phyloP scores from a whole-genome alignment of 2,329 filamentous ascomycete genomes.

The Cercospora sp. region DNA sequence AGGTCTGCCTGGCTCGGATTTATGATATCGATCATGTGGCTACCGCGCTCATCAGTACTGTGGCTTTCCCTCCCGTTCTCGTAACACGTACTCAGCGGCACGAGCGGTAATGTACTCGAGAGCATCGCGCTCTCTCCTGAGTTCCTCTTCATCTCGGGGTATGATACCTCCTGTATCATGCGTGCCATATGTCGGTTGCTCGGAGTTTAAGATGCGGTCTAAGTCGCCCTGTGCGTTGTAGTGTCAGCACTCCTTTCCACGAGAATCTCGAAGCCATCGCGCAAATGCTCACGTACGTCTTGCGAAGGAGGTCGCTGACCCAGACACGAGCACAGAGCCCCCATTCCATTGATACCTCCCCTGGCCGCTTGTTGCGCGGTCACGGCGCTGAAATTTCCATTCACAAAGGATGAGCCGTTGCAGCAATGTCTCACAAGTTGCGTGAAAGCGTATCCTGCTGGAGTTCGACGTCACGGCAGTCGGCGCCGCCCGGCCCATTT shows the following conservation, averaged over 20 bases:
- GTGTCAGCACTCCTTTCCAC: neutral
- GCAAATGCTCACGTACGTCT: conserved; percentile 45
- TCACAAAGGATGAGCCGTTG: neutral
- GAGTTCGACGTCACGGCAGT: neutral
- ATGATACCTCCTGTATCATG: conserved; percentile 41
- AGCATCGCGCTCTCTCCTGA: conserved; percentile 50
- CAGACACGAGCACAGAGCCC: conserved; percentile 15
- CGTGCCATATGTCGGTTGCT: conserved; percentile 49
- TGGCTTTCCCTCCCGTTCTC: neutral
- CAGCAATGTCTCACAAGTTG: neutral
- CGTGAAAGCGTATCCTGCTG: neutral
- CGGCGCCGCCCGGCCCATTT: neutral
- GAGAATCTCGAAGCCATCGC: neutral
- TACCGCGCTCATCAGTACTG: conserved; percentile 27
- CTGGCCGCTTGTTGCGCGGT: conserved; percentile 5
- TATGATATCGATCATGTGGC: conserved; percentile 54
- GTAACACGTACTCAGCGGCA: conserved; percentile 48
- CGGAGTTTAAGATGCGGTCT: conserved; percentile 50
- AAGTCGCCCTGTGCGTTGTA: conserved; percentile 44
- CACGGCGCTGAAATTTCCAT: neutral
- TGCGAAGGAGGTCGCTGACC: conserved; percentile 43
- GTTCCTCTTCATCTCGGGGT: conserved; percentile 52
- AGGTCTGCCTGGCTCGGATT: conserved; percentile 45
- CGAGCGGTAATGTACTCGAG: conserved; percentile 53
- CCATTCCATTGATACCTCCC: conserved; percentile 13